Percentiles rank a stretch among this genome's conserved stretches.
These are phyloP conservation scores for Citrus inodora DNA, from an alignment of 345 rosid species.

Conservation along the genomic window DNA sequence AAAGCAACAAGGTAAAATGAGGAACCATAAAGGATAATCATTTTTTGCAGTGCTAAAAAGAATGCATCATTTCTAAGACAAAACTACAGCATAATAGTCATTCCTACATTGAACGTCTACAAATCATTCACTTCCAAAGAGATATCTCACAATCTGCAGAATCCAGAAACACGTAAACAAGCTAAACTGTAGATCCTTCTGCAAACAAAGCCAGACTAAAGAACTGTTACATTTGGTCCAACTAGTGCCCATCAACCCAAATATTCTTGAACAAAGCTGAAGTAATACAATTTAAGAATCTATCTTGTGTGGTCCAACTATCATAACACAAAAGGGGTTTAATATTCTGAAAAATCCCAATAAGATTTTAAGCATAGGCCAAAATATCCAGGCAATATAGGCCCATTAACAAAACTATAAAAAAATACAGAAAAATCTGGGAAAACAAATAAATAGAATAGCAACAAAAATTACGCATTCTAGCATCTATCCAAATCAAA, in stretches of 20 bases:
- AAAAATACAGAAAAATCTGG: neutral
- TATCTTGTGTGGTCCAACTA: neutral
- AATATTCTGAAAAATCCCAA: neutral
- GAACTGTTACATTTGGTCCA: neutral
- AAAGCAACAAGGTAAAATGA: neutral
- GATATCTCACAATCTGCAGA: neutral
- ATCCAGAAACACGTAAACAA: neutral
- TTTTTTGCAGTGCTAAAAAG: neutral
- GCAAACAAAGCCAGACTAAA: neutral
- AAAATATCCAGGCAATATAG: neutral
- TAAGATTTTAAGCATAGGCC: neutral
- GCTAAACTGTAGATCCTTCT: neutral
- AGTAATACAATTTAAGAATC: neutral
- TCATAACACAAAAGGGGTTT: neutral
- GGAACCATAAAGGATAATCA: neutral
- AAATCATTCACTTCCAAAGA: neutral
- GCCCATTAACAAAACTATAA: neutral
- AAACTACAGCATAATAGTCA: neutral
- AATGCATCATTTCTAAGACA: neutral
- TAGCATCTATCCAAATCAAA: neutral
- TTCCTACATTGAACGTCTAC: neutral
- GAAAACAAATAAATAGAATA: neutral
- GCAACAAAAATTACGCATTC: neutral
- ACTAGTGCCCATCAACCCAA: neutral
- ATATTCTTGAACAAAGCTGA: neutral